phyloP scores from a whole-genome alignment of 2,329 filamentous ascomycete genomes.

The Monosporascus sp. region DNA sequence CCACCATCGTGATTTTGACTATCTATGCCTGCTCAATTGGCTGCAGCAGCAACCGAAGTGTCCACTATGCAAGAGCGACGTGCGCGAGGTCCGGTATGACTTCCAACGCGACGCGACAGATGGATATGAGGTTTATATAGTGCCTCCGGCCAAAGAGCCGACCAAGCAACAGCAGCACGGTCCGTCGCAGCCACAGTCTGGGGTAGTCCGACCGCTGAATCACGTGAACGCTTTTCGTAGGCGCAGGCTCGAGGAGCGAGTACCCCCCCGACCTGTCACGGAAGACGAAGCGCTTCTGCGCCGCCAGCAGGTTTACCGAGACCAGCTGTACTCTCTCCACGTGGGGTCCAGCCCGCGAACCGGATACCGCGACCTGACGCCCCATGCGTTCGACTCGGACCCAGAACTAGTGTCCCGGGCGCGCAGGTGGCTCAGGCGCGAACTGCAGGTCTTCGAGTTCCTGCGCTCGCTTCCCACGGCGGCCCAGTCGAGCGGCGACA shows the following conservation, averaged over 20 bases:
- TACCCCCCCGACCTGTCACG: slow-evolving; percentile 17
- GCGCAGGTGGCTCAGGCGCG: slow-evolving; percentile 74
- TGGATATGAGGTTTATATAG: slow-evolving; percentile 52
- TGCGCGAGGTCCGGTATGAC: slow-evolving; percentile 60
- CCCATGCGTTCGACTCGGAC: slow-evolving; percentile 58
- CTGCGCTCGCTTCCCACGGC: slow-evolving; percentile 36
- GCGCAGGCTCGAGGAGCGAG: slow-evolving; percentile 10
- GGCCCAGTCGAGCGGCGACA: slow-evolving; percentile 13
- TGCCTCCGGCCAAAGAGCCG: slow-evolving; percentile 31
- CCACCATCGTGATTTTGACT: slow-evolving; percentile 77
- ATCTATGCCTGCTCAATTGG: slow-evolving; percentile 79
- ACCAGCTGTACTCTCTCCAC: slow-evolving; percentile 70
- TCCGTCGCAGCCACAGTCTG: slow-evolving; percentile 3
- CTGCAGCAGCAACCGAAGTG: slow-evolving; percentile 66
- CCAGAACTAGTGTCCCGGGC: slow-evolving; percentile 69
- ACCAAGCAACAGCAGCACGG: background rate
- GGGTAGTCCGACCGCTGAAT: slow-evolving; percentile 1
- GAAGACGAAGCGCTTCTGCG: slow-evolving; percentile 40
- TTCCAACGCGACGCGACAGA: slow-evolving; percentile 42
- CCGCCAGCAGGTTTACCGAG: slow-evolving; percentile 68
- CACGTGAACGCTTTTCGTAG: background rate
- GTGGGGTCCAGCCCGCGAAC: slow-evolving; percentile 78
- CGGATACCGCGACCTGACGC: slow-evolving; percentile 68
- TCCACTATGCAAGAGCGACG: slow-evolving; percentile 66
- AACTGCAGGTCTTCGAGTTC: slow-evolving; percentile 78